Percentiles rank a stretch among this genome's conserved stretches.
Conservation (phyloP, 75 land plant genomes). For the Larix kaempferi region DNA sequence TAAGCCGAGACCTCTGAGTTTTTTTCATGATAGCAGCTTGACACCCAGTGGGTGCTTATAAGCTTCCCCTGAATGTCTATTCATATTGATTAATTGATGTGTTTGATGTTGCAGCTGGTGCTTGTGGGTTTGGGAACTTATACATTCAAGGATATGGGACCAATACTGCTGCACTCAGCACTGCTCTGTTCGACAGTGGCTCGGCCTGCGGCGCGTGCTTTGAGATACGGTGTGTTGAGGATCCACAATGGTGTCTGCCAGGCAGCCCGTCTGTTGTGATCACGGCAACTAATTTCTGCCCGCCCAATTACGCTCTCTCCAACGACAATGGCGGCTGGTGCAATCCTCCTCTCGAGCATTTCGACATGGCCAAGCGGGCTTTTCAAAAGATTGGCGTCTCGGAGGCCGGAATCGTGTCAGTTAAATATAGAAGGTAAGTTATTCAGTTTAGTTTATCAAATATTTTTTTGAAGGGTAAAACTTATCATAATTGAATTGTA, state of each 20-base stretch:
- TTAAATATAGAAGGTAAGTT: conserved; percentile 32
- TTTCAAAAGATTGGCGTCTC: conserved; percentile 42
- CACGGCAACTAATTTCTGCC: conserved; percentile 62
- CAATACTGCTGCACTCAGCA: conserved; percentile 51
- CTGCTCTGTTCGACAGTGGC: conserved; percentile 49
- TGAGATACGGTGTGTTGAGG: conserved; percentile 34
- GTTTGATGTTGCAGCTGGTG: conserved; percentile 21
- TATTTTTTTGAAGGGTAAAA: no score
- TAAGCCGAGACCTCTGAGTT: no score
- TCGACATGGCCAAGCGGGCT: conserved; percentile 50
- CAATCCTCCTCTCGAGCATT: conserved; percentile 47
- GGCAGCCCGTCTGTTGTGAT: conserved; percentile 38
- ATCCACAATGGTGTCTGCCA: conserved; percentile 33
- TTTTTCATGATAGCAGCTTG: no score
- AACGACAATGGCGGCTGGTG: conserved; percentile 64
- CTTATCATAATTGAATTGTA: no score
- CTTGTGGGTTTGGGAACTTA: conserved; percentile 62
- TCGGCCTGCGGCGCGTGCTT: conserved; percentile 52
- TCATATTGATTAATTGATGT: no score
- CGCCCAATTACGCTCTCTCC: conserved; percentile 36
- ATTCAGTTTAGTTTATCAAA: neutral
- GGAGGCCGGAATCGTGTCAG: conserved; percentile 40
- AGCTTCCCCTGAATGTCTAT: no score
- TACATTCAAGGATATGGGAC: conserved; percentile 46
- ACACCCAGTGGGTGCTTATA: no score